Percentiles rank a stretch among this genome's conserved stretches.
Evolutionary conservation across 371 early-diverging fungal genomes (phyloP).

Genomic region (Smittium culicis): DNA sequence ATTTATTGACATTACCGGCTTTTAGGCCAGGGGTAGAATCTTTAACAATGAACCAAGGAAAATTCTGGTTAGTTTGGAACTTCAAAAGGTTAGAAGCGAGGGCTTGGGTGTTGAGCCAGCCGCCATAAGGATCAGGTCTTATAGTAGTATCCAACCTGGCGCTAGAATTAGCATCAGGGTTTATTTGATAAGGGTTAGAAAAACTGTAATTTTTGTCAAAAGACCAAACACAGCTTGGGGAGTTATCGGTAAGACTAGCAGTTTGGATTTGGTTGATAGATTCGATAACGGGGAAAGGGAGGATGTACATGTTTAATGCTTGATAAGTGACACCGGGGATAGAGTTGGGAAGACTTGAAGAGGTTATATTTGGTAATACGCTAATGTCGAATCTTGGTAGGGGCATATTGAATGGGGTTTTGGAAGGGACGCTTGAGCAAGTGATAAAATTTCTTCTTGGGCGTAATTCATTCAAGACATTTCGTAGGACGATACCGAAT

Average conservation of each 20-base stretch:
- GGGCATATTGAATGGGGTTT: constrained; percentile 8
- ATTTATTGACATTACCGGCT: constrained; percentile 21
- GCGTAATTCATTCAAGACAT: constrained; percentile 22
- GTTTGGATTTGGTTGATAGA: background rate
- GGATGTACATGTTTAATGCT: background rate
- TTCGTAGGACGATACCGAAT: constrained; percentile 31
- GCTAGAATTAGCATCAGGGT: constrained; percentile 18
- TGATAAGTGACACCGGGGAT: background rate
- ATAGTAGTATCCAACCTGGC: constrained; percentile 21
- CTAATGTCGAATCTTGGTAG: background rate
- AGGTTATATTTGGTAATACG: background rate
- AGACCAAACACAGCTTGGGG: constrained; percentile 31
- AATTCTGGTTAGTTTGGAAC: background rate
- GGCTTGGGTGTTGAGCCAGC: background rate
- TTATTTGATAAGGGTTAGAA: constrained; percentile 27
- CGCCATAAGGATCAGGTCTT: background rate
- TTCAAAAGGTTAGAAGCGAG: background rate
- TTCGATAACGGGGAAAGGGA: background rate
- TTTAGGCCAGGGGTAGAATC: background rate
- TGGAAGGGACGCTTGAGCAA: constrained; percentile 6
- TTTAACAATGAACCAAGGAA: background rate
- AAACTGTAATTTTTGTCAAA: constrained; percentile 37
- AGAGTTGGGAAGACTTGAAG: background rate
- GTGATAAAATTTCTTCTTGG: constrained; percentile 10
- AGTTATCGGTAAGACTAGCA: background rate